Base-by-base conservation (phyloP, 2,329 filamentous ascomycete species). In the Fusarium coicis region DNA sequence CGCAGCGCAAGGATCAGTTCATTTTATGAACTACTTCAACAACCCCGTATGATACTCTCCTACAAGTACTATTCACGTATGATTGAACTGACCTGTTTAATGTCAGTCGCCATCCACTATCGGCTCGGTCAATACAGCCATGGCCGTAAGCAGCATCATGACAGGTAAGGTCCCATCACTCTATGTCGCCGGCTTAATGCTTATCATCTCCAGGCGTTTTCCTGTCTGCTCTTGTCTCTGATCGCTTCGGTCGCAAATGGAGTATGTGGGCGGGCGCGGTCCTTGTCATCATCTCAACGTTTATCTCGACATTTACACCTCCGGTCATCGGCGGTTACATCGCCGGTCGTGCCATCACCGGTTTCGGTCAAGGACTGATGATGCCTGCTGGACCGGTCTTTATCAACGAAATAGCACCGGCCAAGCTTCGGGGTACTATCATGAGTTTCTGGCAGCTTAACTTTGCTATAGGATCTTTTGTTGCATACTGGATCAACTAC, bases 391-490 rank as follows among this genome's bases (percentile, higher is more conserved):
- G 90, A 4, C 90, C 90, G 5, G 90, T 92, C 58, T 93, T 93
- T 79, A 93, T 93, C 64, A 90, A 90, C 65, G 91, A 93, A 78
- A 82, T 93, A 46, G 86, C 90, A 1, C 90, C 90, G 0, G 80
- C 89, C 14, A 85, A 90, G 65, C 91, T 93, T 62, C 85, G 90
- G 66, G 89, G 89, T 50, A 89, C 85, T 72, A 89, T 91, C 78
- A 91, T 91, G 89, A 87, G 87, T 10, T 89, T 90, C 78, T 91
- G 89, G 89, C 89, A 91, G 77, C 85, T 90, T 78, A 90, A 89
- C 81, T 91, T 90, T 79, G 87, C 83, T 1, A 88, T 90, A 39
- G 89, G 89, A 19, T 87, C 84, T 5, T 91, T 91, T 63, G 74
- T 80, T 36, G 76, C 77, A 18, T 80, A 78, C 57, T 80, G 79